Evolutionary conservation across 129 eudicot species (phyloP), one percentile per base, ranked within the genome.

Genomic region (Glebionis coronaria): DNA sequence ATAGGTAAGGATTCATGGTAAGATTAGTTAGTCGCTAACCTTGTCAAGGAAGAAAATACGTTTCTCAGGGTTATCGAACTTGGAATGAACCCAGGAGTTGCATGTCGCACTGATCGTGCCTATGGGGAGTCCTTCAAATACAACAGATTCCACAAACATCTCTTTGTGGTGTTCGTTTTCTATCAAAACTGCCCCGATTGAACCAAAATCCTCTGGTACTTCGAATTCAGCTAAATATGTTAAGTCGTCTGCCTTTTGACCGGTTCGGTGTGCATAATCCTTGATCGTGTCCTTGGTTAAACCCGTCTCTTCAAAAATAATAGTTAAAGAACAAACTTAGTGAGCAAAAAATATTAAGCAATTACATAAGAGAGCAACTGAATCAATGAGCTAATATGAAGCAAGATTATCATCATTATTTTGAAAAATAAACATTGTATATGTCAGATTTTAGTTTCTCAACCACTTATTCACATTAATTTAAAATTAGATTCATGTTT

Each of bases 151-250:
- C 18, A 89, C 70, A 20, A 60, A 78, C 73, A 83, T 75, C 72
- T 89, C 96, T 15, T 74, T 76, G 53, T 81, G 90, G 78, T 89
- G 90, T 28, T 86, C 88, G 47, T 89, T 89, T 63, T 83, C 81
- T 16, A 89, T 66, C 16, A 77, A 16, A 23, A 89, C 45, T 0
- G 86, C 96, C 2, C 96, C 96, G 13, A 86, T 29, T n/a, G 73
- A 73, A n/a, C 96, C 96, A 77, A 89, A 89, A 65, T 66, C 59
- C 4, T 50, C 62, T 0, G 88, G 81, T 52, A 89, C 57, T 18
- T 58, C 74, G 35, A 89, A 81, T 1, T 73, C 65, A 0, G 75
- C 68, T 58, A 83, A 84, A 35, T 79, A 89, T 14, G 57, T 61
- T 10, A 59, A 40, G 14, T 69, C 78, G 5, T 77, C 72, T 2